Evolutionary conservation across 2,329 filamentous ascomycete species (phyloP).

Genomic region (Coleophoma crateriformis): DNA sequence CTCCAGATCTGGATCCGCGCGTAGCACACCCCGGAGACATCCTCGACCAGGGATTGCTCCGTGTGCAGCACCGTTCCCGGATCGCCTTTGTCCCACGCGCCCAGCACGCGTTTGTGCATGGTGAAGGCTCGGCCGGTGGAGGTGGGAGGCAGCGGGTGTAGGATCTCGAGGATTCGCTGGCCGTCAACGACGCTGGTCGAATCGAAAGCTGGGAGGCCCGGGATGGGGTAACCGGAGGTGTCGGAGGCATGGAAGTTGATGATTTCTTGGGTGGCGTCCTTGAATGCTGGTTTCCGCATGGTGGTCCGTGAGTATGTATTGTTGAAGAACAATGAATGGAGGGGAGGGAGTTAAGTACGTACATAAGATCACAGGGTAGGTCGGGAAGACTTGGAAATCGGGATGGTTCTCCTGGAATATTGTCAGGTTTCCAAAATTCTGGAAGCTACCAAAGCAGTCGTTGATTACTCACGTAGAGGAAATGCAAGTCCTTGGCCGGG

Average conservation of each 20-base stretch:
- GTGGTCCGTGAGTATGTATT: not conserved
- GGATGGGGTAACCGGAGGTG: not conserved
- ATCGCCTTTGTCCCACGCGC: slow-evolving; percentile 1
- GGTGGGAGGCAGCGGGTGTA: not conserved
- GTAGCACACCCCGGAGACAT: slow-evolving; percentile 25
- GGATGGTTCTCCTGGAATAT: not conserved
- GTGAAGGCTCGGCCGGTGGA: not conserved
- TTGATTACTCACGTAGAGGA: not conserved
- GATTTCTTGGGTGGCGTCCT: not conserved
- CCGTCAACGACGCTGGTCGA: not conserved
- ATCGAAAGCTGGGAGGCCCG: not conserved
- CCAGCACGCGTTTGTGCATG: not conserved
- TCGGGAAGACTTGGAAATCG: slow-evolving; percentile 1
- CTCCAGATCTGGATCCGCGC: slow-evolving; percentile 32
- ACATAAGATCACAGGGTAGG: not conserved
- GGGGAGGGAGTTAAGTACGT: not conserved
- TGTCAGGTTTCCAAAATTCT: too few relatives aligned
- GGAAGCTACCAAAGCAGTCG: not conserved
- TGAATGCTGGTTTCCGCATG: not conserved
- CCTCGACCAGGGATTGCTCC: not conserved
- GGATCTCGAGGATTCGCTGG: not conserved
- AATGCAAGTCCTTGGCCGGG: not conserved
- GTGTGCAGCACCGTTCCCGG: not conserved
- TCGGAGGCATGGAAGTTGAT: not conserved
- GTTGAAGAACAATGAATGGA: not conserved